A percentile compares a stretch with the other conserved stretches of the same genome.
Conservation (phyloP, 768 basidiomycete species). For the Terana coerulea region DNA sequence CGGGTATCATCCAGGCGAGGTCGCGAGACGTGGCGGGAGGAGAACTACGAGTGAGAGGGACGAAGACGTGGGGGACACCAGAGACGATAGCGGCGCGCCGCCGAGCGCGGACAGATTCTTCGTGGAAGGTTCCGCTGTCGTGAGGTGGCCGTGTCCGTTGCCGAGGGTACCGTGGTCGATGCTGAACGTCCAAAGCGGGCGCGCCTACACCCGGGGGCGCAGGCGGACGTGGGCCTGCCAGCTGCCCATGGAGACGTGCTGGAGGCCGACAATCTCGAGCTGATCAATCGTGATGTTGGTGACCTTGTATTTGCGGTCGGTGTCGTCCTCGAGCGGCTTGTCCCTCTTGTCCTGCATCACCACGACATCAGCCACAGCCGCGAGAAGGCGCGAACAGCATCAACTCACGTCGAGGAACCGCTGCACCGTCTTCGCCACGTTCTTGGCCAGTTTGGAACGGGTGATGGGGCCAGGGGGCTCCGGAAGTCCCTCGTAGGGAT, state of each 20-base stretch:
- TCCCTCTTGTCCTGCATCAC: slow-evolving; percentile 42
- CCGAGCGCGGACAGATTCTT: too few relatives aligned
- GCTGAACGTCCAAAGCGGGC: too few relatives aligned
- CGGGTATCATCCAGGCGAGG: too few relatives aligned
- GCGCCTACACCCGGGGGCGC: slow-evolving; percentile 4
- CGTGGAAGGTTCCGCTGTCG: too few relatives aligned
- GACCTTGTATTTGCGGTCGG: slow-evolving; percentile 60
- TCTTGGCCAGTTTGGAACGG: slow-evolving; percentile 71
- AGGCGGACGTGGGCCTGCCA: slow-evolving; percentile 80
- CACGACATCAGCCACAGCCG: slow-evolving; percentile 3
- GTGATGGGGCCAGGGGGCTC: slow-evolving; percentile 79
- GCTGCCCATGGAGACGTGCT: slow-evolving; percentile 78
- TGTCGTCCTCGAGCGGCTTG: slow-evolving; percentile 59
- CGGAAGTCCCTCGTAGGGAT: slow-evolving; percentile 81
- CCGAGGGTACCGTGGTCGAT: too few relatives aligned
- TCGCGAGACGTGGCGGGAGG: too few relatives aligned
- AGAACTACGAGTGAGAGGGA: too few relatives aligned
- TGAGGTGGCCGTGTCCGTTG: background rate
- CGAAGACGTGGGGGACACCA: too few relatives aligned
- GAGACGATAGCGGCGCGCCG: too few relatives aligned
- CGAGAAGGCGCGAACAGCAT: background rate
- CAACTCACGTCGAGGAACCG: slow-evolving; percentile 58
- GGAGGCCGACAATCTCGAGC: slow-evolving; percentile 70
- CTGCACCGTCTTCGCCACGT: slow-evolving; percentile 71
- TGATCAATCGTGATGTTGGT: slow-evolving; percentile 65